Evolutionary conservation across 805 yeast genomes (phyloP).

Genomic region (Candida quercuum): DNA sequence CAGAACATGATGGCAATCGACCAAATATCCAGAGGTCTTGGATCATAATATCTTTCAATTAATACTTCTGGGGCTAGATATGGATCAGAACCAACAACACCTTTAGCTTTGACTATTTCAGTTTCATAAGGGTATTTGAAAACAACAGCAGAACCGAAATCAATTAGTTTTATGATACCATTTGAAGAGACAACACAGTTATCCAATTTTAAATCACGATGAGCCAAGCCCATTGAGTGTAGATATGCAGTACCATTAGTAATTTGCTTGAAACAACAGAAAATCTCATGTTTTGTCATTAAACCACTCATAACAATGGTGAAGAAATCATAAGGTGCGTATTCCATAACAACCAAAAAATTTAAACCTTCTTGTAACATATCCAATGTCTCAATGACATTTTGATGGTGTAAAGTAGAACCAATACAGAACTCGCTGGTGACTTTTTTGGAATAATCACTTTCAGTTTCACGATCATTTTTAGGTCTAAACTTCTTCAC

Average conservation of each 20-base stretch:
- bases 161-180: constrained; percentile 83
- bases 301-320: constrained; percentile 87
- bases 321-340: constrained; percentile 86
- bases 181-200: constrained; percentile 77
- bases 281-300: constrained; percentile 64
- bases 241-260: constrained; percentile 68
- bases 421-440: constrained; percentile 81
- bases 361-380: constrained; percentile 61
- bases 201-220: constrained; percentile 87
- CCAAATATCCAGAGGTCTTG: constrained; percentile 89
- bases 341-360: constrained; percentile 84
- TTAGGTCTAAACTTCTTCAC: constrained; percentile 80
- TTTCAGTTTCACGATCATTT: constrained; percentile 52
- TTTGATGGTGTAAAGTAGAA: constrained; percentile 69
- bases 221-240: constrained; percentile 83
- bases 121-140: constrained; percentile 61
- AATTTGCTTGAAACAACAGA: constrained; percentile 81
- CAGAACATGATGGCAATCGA: constrained; percentile 88
- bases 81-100: constrained; percentile 95
- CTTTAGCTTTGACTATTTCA: constrained; percentile 62
- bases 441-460: constrained; percentile 73
- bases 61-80: constrained; percentile 92
- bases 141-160: constrained; percentile 89
- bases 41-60: constrained; percentile 56
- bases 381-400: constrained; percentile 77